Base-by-base conservation (phyloP, 148 eudicot species). In the Mesembryanthemum crystallinum region DNA sequence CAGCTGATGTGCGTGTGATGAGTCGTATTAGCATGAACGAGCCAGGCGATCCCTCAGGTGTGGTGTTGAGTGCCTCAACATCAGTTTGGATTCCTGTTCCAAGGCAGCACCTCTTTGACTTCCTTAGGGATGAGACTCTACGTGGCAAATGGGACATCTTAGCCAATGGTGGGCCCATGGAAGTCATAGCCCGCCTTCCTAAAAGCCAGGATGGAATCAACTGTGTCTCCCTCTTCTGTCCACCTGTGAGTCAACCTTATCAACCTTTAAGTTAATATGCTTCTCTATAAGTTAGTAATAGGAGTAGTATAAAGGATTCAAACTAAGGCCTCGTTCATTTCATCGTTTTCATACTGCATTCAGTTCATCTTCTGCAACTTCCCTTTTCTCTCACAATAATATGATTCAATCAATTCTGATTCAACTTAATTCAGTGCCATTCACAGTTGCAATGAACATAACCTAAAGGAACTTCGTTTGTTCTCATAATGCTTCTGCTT, bases 11-110 rank as follows among this genome's bases (percentile, higher is more conserved):
- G 9, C 63, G 83, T 33, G 80, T 88, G 20, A 81, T 86, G 88
- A 86, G 82, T 33, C 85, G 89, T 20, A 79, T 81, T n/a, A 85
- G 82, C 66, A 47, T 85, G 18, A 81, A 76, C 30, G 86, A 84
- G 35, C 89, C 89, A 5, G 92, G 92, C 4, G 88, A 85, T 73
- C 92, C 92, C 24, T 75, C 85, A 18, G 92, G 92, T 28, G 66
- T 88, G 45, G 89, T 86, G 70, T 27, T 88, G 35, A 83, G 87
- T 23, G 88, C 87, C 51, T 85, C 89, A 69, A 86, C 88, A 1
- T 86, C 92, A 11, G 82, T 86, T 37, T 86, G 88, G 88, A 58
- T 88, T n/a, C 88, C 89, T 3, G 69, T 86, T 18, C 71, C 81
- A 14, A 86, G 89, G 75, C 81, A 83, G 43, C 71, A 73, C 52